These are phyloP conservation scores for Macrolepiota fuliginosa DNA, from an alignment of 768 basidiomycete genomes.

Conservation along the genomic window DNA sequence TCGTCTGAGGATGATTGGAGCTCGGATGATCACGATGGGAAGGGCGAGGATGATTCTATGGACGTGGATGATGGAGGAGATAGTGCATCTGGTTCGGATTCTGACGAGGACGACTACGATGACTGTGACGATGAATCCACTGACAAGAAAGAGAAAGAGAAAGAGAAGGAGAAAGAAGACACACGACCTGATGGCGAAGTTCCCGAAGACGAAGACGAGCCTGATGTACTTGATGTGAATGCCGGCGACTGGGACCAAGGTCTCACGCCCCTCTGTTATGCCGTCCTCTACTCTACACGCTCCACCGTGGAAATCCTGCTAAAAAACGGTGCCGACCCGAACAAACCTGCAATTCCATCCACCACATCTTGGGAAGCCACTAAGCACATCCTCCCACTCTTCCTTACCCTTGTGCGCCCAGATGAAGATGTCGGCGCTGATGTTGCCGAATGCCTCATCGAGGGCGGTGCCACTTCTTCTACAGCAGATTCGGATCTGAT, in stretches of 20 bases:
- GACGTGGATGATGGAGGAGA: slow-evolving; percentile 25
- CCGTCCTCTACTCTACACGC: slow-evolving; percentile 44
- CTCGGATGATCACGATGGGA: slow-evolving; percentile 38
- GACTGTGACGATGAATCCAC: slow-evolving; percentile 22
- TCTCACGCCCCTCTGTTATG: slow-evolving; percentile 51
- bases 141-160: slow-evolving; percentile 15
- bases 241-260: slow-evolving; percentile 58
- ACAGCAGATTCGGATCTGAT: slow-evolving; percentile 29
- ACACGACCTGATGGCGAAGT: slow-evolving; percentile 29
- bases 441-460: slow-evolving; percentile 38
- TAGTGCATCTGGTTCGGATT: slow-evolving; percentile 21
- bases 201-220: slow-evolving; percentile 48
- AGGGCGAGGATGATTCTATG: slow-evolving; percentile 29
- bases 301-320: slow-evolving; percentile 45
- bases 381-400: slow-evolving; percentile 34
- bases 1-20: slow-evolving; percentile 54
- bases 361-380: slow-evolving; percentile 19
- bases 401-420: slow-evolving; percentile 35
- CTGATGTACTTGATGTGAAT: slow-evolving; percentile 56
- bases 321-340: slow-evolving; percentile 44
- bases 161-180: slow-evolving; percentile 15
- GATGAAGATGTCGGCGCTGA: slow-evolving; percentile 39
- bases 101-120: slow-evolving; percentile 19
- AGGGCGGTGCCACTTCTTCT: slow-evolving; percentile 39
- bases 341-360: slow-evolving; percentile 25